Conservation (phyloP, 2,329 filamentous ascomycete species). For the Claviceps sp. region DNA sequence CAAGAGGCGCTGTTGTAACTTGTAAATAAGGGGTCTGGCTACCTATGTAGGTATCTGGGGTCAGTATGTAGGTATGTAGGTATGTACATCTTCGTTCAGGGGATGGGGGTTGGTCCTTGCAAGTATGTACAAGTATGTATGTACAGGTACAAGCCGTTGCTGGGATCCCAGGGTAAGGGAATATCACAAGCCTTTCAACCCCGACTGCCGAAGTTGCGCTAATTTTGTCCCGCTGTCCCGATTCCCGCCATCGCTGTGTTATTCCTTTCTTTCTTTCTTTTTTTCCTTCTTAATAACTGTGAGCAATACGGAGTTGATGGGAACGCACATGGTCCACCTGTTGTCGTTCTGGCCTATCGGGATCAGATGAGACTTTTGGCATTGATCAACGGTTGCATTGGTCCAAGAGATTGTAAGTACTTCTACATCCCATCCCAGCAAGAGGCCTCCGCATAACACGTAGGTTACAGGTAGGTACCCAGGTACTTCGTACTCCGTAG, state of each 20-base stretch:
- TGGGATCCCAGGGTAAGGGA: neutral
- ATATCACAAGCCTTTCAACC: neutral
- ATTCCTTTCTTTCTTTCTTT: neutral
- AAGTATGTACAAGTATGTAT: neutral
- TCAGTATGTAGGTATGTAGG: neutral
- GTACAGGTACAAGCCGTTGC: neutral
- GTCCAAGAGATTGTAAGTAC: neutral
- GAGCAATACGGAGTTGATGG: neutral
- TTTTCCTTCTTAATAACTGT: neutral
- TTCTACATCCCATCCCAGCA: neutral
- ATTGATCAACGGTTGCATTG: neutral
- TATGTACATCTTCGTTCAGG: neutral
- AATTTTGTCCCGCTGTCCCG: neutral
- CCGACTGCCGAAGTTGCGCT: slow-evolving; percentile 2
- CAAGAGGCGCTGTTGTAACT: neutral
- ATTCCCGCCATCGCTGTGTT: neutral
- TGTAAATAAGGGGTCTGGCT: neutral
- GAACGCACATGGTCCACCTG: neutral
- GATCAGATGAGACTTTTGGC: neutral
- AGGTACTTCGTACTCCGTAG: neutral
- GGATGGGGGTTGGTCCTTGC: neutral
- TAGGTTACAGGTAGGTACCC: too few species aligned
- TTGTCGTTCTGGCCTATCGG: neutral
- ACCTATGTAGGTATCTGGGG: neutral
- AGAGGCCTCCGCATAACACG: neutral